These are phyloP conservation scores for Rubia yunnanensis DNA, from an alignment of 257 asterid species.

Conservation along the genomic window DNA sequence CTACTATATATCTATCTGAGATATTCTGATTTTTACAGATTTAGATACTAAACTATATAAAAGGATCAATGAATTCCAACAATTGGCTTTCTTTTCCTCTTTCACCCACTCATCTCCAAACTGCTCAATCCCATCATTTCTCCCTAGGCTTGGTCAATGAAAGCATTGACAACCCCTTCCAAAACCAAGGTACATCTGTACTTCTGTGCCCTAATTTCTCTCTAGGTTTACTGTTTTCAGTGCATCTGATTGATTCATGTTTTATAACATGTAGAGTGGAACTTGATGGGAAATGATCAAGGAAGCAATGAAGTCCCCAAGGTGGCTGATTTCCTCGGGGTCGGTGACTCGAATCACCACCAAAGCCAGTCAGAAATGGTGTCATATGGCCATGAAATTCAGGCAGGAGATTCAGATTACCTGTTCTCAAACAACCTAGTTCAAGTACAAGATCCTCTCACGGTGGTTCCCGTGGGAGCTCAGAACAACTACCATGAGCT, in stretches of 20 bases:
- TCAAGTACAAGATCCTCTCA: constrained; percentile 30
- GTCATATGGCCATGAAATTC: constrained; percentile 43
- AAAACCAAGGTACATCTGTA: constrained; percentile 51
- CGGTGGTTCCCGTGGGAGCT: constrained; percentile 18
- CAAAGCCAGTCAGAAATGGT: constrained; percentile 36
- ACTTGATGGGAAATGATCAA: constrained; percentile 38
- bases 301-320: constrained; percentile 51
- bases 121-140: constrained; percentile 54
- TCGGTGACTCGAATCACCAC: constrained; percentile 30
- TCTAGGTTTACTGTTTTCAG: neutral
- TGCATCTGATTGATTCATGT: neutral
- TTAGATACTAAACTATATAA: constrained; percentile 24
- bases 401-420: constrained; percentile 34
- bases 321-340: constrained; percentile 78
- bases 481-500: constrained; percentile 24
- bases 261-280: constrained; percentile 40
- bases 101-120: constrained; percentile 60
- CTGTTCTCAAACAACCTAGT: constrained; percentile 37
- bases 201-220: neutral
- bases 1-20: neutral
- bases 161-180: constrained; percentile 47
- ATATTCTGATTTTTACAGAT: constrained; percentile 8
- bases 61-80: constrained; percentile 57
- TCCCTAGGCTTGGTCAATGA: constrained; percentile 66
- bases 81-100: constrained; percentile 88